Evolutionary conservation across 768 basidiomycete genomes (phyloP).

Genomic region (Russula sp.): DNA sequence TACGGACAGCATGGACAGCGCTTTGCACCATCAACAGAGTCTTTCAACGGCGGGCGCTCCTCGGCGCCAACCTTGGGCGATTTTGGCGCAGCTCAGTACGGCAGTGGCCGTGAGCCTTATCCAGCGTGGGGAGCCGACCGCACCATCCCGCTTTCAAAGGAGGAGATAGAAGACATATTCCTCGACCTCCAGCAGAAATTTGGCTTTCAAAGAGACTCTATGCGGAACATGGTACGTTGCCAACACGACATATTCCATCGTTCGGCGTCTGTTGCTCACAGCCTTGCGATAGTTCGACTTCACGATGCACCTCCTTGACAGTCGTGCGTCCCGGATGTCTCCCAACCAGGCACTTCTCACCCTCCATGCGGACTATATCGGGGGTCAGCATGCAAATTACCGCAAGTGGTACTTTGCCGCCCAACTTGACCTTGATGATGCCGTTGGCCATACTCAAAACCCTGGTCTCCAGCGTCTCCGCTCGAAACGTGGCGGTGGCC

Average conservation of each 20-base stretch:
- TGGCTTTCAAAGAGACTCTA: conserved; percentile 93
- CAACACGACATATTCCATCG: not conserved
- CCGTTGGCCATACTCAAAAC: conserved; percentile 87
- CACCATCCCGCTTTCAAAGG: conserved; percentile 95
- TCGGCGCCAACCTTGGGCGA: conserved; percentile 72
- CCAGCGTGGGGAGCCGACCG: conserved; percentile 92
- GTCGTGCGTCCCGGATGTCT: conserved; percentile 93
- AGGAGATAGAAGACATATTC: conserved; percentile 98
- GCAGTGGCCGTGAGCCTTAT: conserved; percentile 73
- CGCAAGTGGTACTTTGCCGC: conserved; percentile 99
- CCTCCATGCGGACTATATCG: conserved; percentile 97
- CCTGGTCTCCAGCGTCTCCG: conserved; percentile 82
- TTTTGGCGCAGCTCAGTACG: conserved; percentile 39
- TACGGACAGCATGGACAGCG: conserved; percentile 67
- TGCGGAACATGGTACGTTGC: conserved; percentile 81
- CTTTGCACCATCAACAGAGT: conserved; percentile 71
- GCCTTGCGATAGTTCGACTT: conserved; percentile 72
- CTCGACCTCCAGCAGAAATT: conserved; percentile 98
- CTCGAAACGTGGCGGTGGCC: conserved; percentile 51
- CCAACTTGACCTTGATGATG: conserved; percentile 97
- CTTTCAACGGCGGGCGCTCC: conserved; percentile 61
- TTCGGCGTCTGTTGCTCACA: conserved; percentile 4
- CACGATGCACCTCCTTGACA: conserved; percentile 95
- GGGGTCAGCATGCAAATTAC: conserved; percentile 97
- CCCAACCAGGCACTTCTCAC: conserved; percentile 93